Evolutionary conservation across 352 stramenopile species (phyloP).

Genomic region (Globisporangium camurandrum): DNA sequence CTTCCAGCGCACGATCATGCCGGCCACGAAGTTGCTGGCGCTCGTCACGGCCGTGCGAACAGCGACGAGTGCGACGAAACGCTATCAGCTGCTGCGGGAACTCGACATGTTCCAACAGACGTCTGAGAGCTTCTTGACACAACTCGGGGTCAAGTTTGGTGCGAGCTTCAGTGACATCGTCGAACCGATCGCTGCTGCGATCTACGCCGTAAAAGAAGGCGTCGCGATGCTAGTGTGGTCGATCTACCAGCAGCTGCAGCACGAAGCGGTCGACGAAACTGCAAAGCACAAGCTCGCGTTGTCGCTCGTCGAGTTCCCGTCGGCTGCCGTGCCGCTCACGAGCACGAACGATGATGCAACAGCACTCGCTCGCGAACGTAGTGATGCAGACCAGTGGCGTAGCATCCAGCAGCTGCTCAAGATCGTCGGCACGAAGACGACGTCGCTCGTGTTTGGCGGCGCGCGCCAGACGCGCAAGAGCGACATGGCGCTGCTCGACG

Average conservation of each 20-base stretch:
- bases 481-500: conserved; percentile 63
- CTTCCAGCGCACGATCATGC: conserved; percentile 73
- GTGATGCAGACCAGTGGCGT: conserved; percentile 43
- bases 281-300: conserved; percentile 46
- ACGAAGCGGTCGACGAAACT: conserved; percentile 29
- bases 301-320: conserved; percentile 68
- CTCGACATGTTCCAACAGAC: conserved; percentile 87
- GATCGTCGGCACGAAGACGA: conserved; percentile 32
- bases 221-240: conserved; percentile 63
- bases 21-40: conserved; percentile 41
- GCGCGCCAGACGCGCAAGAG: conserved; percentile 44
- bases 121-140: conserved; percentile 68
- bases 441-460: conserved; percentile 37
- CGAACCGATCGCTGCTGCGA: conserved; percentile 63
- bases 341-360: conserved; percentile 1
- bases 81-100: conserved; percentile 67
- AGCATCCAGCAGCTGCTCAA: conserved; percentile 60
- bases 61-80: conserved; percentile 34
- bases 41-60: conserved; percentile 29
- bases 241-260: conserved; percentile 46
- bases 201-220: conserved; percentile 84
- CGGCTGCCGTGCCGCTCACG: conserved; percentile 15
- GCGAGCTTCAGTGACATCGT: conserved; percentile 80
- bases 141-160: conserved; percentile 61
- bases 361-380: too few relatives aligned